Conservation (phyloP, 768 basidiomycete genomes). For the Collybia nuda region DNA sequence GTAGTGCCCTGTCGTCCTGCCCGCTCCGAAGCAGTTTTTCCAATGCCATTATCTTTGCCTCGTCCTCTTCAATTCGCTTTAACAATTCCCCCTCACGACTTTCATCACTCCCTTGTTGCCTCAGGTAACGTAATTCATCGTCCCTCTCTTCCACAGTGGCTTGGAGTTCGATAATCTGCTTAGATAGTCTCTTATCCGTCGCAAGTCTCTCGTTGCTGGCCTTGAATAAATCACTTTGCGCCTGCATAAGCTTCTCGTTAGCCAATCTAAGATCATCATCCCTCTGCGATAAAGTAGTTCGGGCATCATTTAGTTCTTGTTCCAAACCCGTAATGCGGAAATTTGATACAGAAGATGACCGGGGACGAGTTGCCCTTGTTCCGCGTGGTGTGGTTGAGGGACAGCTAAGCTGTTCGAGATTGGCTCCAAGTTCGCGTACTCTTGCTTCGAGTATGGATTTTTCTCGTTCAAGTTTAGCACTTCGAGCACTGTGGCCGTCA, state of each 20-base stretch:
- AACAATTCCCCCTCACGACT: conserved; percentile 61
- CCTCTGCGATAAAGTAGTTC: conserved; percentile 40
- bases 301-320: conserved; percentile 51
- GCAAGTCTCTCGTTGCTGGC: conserved; percentile 62
- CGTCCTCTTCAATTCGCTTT: conserved; percentile 72
- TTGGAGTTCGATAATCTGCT: conserved; percentile 44
- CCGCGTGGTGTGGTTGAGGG: conserved; percentile 29
- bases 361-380: conserved; percentile 39
- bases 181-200: conserved; percentile 43
- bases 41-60: conserved; percentile 59
- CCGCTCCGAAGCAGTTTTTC: conserved; percentile 46
- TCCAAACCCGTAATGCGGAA: conserved; percentile 51
- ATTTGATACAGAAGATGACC: conserved; percentile 61
- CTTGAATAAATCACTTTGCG: conserved; percentile 47
- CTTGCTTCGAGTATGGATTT: conserved; percentile 56
- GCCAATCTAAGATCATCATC: conserved; percentile 40
- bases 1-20: conserved; percentile 34
- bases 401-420: conserved; percentile 31
- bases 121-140: conserved; percentile 53
- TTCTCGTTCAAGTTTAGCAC: conserved; percentile 53
- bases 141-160: conserved; percentile 52
- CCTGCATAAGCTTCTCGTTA: conserved; percentile 47
- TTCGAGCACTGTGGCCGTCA: conserved; percentile 39
- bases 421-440: conserved; percentile 56
- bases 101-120: conserved; percentile 36